Evolutionary conservation across 2,329 filamentous ascomycete genomes (phyloP), one percentile per base, ranked within the genome.

Genomic region (Epichloe coenophiala): DNA sequence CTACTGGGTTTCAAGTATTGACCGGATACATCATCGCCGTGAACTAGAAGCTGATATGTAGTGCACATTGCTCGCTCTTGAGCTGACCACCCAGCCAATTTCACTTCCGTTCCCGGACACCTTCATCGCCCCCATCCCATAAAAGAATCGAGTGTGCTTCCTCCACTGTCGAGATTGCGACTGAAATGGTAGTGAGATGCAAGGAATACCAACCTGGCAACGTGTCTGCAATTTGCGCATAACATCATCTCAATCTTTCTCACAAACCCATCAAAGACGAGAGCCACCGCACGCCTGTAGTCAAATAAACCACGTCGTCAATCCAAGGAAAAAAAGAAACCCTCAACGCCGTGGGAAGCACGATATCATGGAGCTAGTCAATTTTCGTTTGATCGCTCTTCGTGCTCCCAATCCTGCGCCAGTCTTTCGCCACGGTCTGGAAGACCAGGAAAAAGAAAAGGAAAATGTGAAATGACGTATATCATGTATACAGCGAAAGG

Each of bases 301-400:
- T 23, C 33, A 19, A 12, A 15, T 8, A 13, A 17, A 19, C 17
- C 38, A 42, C n/a, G 8, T 13, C 23, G 31, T 39, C 15, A 3
- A 40, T 13, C 15, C 11, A 48, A 47, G 17, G 17, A 17, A 17
- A 17, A 49, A 55, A 44, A 19, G 9, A 27, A 50, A 53, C 55
- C 58, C 50, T 53, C 52, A 49, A 49, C 47, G 39, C 47, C 47
- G 13, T 31, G 11, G 40, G 27, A 40, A 27, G 5, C 38, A 17
- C 41, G 59, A 62, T 57, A 52, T 58, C 58, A 51, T 51, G 51
- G 56, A 57, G 38, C 47, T 6, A 4, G 8, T 31, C 27, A 4
- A 31, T 31, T 31, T 9, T 31, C 9, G 27, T 31, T 11, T 31
- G 27, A 31, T 31, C 8, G 27, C 27, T 31, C 27, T 31, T 31